Percentiles rank a stretch among this genome's conserved stretches.
Conservation (phyloP, 31 red algal species). For the Endocladia muricata region DNA sequence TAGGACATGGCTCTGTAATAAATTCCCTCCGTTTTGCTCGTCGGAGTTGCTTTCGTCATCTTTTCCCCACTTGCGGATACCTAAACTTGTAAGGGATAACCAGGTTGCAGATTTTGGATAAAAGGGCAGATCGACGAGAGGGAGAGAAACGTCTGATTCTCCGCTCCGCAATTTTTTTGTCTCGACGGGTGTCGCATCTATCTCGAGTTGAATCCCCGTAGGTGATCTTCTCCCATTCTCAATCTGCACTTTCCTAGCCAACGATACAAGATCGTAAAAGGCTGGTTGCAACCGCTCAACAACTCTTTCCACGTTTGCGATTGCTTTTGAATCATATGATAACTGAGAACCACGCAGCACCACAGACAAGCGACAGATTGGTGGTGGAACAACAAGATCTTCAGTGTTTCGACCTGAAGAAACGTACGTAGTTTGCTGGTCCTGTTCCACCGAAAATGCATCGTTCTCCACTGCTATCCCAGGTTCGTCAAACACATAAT, state of each 20-base stretch:
- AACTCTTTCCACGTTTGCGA: slow-evolving; percentile 51
- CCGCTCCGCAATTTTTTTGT: background rate
- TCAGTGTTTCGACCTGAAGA: background rate
- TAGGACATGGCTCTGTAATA: background rate
- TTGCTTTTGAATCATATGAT: slow-evolving; percentile 47
- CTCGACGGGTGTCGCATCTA: slow-evolving; percentile 27
- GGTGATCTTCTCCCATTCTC: slow-evolving; percentile 28
- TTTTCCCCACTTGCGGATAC: slow-evolving; percentile 24
- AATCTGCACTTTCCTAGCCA: slow-evolving; percentile 33
- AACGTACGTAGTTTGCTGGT: background rate
- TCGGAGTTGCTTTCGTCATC: background rate
- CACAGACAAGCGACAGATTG: slow-evolving; percentile 40
- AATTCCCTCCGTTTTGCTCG: background rate
- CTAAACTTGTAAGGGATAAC: slow-evolving; percentile 11
- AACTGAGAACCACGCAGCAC: slow-evolving; percentile 29
- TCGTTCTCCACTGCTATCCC: slow-evolving; percentile 13
- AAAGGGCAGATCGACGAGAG: slow-evolving; percentile 42
- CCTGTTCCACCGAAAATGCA: background rate
- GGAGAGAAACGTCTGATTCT: background rate
- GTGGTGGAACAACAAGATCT: slow-evolving; percentile 21
- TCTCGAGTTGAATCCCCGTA: slow-evolving; percentile 54
- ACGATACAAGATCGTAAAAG: slow-evolving; percentile 49
- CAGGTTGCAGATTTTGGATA: slow-evolving; percentile 26
- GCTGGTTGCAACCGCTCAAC: slow-evolving; percentile 47
- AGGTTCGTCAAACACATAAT: slow-evolving; percentile 71